Conservation (phyloP, 768 basidiomycete genomes). For the Macrolepiota dolichaula region DNA sequence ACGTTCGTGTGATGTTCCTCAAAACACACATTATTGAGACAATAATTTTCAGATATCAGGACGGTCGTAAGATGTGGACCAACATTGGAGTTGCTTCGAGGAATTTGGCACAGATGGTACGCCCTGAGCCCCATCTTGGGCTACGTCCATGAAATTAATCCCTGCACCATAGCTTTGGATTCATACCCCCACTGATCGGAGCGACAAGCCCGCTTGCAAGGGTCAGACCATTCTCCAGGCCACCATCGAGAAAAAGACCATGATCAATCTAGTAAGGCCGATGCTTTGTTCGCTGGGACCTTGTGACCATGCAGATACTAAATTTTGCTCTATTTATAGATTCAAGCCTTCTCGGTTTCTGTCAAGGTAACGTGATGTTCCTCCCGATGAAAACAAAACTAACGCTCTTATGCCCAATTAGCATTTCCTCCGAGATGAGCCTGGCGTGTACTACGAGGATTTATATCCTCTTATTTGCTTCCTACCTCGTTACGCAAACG, state of each 20-base stretch:
- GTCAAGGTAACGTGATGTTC: constrained; percentile 45
- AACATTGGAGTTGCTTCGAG: constrained; percentile 54
- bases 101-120: constrained; percentile 56
- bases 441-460: constrained; percentile 71
- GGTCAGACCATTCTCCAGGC: constrained; percentile 35
- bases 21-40: background rate
- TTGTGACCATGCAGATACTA: background rate
- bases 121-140: constrained; percentile 18
- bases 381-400: background rate
- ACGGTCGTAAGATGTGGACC: constrained; percentile 72
- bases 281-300: background rate
- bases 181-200: constrained; percentile 45
- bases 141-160: background rate
- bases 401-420: constrained; percentile 17
- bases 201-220: constrained; percentile 25
- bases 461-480: constrained; percentile 67
- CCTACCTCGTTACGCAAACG: constrained; percentile 55
- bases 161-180: constrained; percentile 44
- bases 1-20: background rate
- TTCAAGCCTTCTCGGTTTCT: constrained; percentile 66
- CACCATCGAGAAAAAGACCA: constrained; percentile 70
- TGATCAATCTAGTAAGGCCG: constrained; percentile 60
- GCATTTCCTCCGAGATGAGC: constrained; percentile 67
- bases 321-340: constrained; percentile 27
- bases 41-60: constrained; percentile 46